Evolutionary conservation across 805 yeast genomes (phyloP).

Genomic region (Ogataea nonfermentans): DNA sequence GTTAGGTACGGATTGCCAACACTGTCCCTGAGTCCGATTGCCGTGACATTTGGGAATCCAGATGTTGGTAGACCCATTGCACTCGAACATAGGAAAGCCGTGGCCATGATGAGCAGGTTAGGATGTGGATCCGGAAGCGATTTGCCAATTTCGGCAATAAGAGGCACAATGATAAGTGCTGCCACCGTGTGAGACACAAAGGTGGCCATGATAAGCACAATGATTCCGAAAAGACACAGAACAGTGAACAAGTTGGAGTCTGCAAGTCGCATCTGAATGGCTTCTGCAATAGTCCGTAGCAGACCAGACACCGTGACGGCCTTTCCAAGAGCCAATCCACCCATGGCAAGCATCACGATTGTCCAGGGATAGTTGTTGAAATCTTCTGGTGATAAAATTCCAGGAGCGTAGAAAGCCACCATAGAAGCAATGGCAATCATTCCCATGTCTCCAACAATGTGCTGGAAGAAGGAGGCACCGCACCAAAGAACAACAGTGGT

Average conservation of each 20-base stretch:
- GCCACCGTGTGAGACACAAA: conserved; percentile 97
- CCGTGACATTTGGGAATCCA: conserved; percentile 97
- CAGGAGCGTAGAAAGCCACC: conserved; percentile 89
- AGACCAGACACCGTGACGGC: conserved; percentile 92
- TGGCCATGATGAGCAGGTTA: conserved; percentile 65
- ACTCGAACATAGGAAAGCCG: conserved; percentile 74
- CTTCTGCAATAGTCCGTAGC: conserved; percentile 69
- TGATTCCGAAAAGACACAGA: conserved; percentile 73
- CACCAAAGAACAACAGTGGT: conserved; percentile 88
- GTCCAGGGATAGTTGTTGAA: conserved; percentile 97
- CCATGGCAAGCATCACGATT: conserved; percentile 94
- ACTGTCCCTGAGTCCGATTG: conserved; percentile 91
- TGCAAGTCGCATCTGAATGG: conserved; percentile 64
- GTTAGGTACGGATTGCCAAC: conserved; percentile 87
- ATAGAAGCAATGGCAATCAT: conserved; percentile 87
- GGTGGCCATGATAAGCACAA: conserved; percentile 83
- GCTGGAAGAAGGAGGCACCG: conserved; percentile 69
- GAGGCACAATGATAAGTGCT: conserved; percentile 87
- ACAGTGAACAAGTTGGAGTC: conserved; percentile 71
- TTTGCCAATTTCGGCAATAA: conserved; percentile 87
- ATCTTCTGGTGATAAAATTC: conserved; percentile 81
- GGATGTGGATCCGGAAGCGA: conserved; percentile 79
- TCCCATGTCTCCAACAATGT: conserved; percentile 93
- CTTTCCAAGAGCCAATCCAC: conserved; percentile 93
- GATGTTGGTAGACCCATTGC: conserved; percentile 99